Evolutionary conservation across 2,329 filamentous ascomycete species (phyloP), one percentile per base, ranked within the genome.

Genomic region (Teratosphaeria epicoccoides): DNA sequence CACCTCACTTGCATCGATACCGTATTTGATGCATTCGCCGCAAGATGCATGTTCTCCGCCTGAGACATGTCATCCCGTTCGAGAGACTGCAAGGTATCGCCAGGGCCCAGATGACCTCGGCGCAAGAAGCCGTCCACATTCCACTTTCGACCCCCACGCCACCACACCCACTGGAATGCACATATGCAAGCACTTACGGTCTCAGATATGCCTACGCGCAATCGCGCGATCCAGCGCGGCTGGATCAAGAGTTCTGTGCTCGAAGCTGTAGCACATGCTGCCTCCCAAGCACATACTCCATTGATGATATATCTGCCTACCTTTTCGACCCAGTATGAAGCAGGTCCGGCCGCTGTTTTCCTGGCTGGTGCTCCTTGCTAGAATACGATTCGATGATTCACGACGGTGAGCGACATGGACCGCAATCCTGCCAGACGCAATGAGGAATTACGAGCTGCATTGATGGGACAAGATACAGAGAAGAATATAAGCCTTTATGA

Each of bases 181-280:
- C 12, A 25, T 46, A 57, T 60, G 58, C 56, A 56, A 44, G 47
- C 56, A 53, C 58, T 59, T 44, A 33, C 44, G 17, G 43, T 26
- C 47, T 50, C 26, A 28, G 48, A 24, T 46, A 46, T 46, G 17
- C 49, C 24, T n/a, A 12, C 55, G 49, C 50, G 51, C 50, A 49
- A 47, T 40, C n/a, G 20, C 33, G 33, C 33, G 33, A 17, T 17
- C 7, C 29, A 40, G 7, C 51, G 53, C 54, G 58, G 55, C 51
- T 60, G 56, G 53, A 24, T 46, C 23, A 45, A 46, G 52, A 46
- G 52, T 52, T 47, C 47, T 25, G 49, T 40, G 22, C 23, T 43
- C 6, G 9, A 22, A 17, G 20, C 20, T n/a, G n/a, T 49, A 23
- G 22, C 20, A 40, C 14, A 40, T 14, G 29, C 3, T 25, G 22